A percentile compares a stretch with the other conserved stretches of the same genome.
These are phyloP conservation scores for Dendrobium officinale DNA, from an alignment of 106 monocot species.

Conservation along the genomic window DNA sequence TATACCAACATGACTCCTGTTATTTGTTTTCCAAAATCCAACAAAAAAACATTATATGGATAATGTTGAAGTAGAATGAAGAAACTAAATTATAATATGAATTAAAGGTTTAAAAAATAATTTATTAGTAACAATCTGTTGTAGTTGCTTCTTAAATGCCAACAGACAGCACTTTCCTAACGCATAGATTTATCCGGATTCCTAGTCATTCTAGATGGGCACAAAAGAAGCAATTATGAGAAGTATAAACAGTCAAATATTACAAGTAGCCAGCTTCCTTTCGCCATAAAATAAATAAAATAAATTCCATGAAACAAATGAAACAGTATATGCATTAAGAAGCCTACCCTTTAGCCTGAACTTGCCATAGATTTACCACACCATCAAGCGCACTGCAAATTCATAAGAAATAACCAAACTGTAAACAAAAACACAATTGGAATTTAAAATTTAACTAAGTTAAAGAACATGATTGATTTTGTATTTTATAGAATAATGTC, in stretches of 20 bases:
- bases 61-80: not conserved
- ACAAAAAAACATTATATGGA: not conserved
- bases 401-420: constrained; percentile 5
- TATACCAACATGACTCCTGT: not conserved
- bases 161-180: not conserved
- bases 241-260: not conserved
- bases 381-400: constrained; percentile 69
- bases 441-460: not conserved
- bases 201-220: not conserved
- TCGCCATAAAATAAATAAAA: not conserved
- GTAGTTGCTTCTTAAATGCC: not conserved
- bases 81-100: not conserved
- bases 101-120: not conserved
- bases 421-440: constrained; percentile 5
- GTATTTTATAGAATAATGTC: not conserved
- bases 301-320: not conserved
- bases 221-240: not conserved
- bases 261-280: not conserved
- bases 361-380: constrained; percentile 58
- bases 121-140: not conserved
- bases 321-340: constrained; percentile 7
- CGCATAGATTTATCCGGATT: constrained; percentile 1
- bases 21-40: not conserved
- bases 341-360: constrained; percentile 38
- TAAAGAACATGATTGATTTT: not conserved